Base-by-base conservation (phyloP, 805 yeast species). In the Saturnispora kantuleensis region DNA sequence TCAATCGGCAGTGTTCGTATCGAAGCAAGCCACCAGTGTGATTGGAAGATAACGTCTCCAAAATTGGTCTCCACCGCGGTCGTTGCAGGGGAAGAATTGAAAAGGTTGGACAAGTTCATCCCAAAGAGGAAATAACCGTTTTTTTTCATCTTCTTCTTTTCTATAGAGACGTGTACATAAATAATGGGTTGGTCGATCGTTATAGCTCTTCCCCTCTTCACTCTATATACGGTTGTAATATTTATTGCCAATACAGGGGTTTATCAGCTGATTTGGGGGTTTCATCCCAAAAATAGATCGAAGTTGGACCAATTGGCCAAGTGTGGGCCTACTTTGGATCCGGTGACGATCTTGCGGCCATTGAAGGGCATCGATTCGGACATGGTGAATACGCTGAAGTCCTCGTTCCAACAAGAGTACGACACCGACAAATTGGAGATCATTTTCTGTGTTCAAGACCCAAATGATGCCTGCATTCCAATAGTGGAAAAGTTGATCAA, bases 351-450 rank as follows among this genome's bases (percentile, higher is more conserved):
- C 21, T 57, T 87, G 31, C 65, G 96, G 29, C 96, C 96, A 0
- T 68, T 87, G 47, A 85, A 85, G 56, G 96, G 96, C 13, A 64
- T 85, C 13, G 96, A 87, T 59, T 75, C 88, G 1, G 89, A 81
- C 51, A 69, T 86, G 62, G 73, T 69, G 33, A 60, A 71, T 10
- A 86, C 95, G 56, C 63, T 88, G 33, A 76, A 75, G 46, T 73
- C 84, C 28, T 75, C 87, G 5, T 75, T 86, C 46, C 60, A 66
- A 36, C 96, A 87, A 58, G 68, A 73, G 15, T 84, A 85, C 53
- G 86, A 93, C 0, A 37, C 43, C 1, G 62, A 68, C 16, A 73
- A 70, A 52, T 61, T 82, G 30, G 93, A 87, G 60, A 72, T 86
- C 43, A 60, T 87, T 2, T 81, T 88, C 54, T 87, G 96, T 56